phyloP scores from a whole-genome alignment of 768 basidiomycete genomes.

The Lepiota brunneoincarnata region DNA sequence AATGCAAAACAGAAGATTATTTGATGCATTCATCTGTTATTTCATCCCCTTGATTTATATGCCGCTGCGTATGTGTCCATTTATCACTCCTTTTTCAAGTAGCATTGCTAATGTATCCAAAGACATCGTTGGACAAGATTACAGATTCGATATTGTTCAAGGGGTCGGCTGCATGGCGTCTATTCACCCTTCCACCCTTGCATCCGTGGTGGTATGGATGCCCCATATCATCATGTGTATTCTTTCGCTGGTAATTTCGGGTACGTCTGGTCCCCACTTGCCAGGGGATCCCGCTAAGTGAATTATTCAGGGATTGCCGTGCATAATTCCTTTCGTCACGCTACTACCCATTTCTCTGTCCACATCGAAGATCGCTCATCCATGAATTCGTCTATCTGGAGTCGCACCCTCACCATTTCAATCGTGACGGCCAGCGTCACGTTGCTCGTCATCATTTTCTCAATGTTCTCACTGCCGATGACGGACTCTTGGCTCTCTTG shows the following conservation, averaged over 20 bases:
- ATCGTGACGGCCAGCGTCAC: slow-evolving; percentile 40
- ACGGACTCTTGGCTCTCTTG: slow-evolving; percentile 43
- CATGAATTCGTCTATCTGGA: slow-evolving; percentile 46
- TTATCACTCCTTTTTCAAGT: neutral
- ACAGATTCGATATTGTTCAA: slow-evolving; percentile 59
- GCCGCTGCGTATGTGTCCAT: slow-evolving; percentile 48
- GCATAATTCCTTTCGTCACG: slow-evolving; percentile 26
- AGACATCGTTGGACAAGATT: slow-evolving; percentile 60
- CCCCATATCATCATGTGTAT: slow-evolving; percentile 43
- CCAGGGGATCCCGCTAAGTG: neutral
- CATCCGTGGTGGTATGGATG: slow-evolving; percentile 41
- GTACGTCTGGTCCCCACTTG: slow-evolving; percentile 25
- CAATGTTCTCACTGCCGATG: slow-evolving; percentile 29
- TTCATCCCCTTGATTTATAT: slow-evolving; percentile 56
- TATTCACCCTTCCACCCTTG: slow-evolving; percentile 39
- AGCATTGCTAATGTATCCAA: slow-evolving; percentile 1
- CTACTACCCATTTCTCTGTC: slow-evolving; percentile 23
- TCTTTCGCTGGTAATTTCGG: slow-evolving; percentile 38
- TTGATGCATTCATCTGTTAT: slow-evolving; percentile 50
- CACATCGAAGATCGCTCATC: slow-evolving; percentile 40
- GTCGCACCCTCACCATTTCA: slow-evolving; percentile 53
- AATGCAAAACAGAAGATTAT: slow-evolving; percentile 37
- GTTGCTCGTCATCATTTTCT: slow-evolving; percentile 37
- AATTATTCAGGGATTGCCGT: slow-evolving; percentile 30
- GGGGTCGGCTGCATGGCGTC: slow-evolving; percentile 55